These are phyloP conservation scores for Fraxinus velutina DNA, from an alignment of 305 asterid genomes.

Conservation along the genomic window DNA sequence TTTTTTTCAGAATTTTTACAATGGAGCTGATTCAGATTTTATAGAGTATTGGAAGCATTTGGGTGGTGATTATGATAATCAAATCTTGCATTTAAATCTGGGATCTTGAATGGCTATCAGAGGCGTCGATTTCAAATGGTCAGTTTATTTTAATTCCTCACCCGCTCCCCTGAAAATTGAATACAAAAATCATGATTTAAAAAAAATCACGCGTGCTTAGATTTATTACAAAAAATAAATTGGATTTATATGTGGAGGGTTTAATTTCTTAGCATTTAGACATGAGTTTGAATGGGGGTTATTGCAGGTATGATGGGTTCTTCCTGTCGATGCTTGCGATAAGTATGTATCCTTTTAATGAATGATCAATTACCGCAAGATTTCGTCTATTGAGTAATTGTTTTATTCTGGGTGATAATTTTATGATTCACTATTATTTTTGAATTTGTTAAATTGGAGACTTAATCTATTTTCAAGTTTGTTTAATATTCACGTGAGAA, in stretches of 20 bases:
- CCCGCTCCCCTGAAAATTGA: background rate
- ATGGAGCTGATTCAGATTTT: background rate
- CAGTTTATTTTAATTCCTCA: slow-evolving; percentile 16
- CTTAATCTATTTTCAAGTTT: background rate
- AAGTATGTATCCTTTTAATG: slow-evolving; percentile 77
- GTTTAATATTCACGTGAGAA: background rate
- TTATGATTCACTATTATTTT: background rate
- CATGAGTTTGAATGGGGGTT: slow-evolving; percentile 16
- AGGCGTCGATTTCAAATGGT: slow-evolving; percentile 94
- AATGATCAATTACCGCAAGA: background rate
- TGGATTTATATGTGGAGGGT: background rate
- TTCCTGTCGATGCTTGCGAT: slow-evolving; percentile 97
- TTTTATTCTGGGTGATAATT: background rate
- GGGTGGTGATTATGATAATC: slow-evolving; percentile 27
- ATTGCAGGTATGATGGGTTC: slow-evolving; percentile 95
- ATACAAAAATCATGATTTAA: background rate
- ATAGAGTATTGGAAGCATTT: background rate
- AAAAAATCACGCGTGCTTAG: background rate
- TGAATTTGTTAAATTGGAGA: background rate
- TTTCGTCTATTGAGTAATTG: slow-evolving; percentile 16
- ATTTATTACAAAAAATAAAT: background rate
- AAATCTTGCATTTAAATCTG: slow-evolving; percentile 26
- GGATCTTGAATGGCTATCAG: slow-evolving; percentile 61
- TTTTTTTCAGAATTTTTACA: background rate
- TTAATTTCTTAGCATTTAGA: background rate